These are phyloP conservation scores for Vinca minor DNA, from an alignment of 257 asterid genomes.

Conservation along the genomic window DNA sequence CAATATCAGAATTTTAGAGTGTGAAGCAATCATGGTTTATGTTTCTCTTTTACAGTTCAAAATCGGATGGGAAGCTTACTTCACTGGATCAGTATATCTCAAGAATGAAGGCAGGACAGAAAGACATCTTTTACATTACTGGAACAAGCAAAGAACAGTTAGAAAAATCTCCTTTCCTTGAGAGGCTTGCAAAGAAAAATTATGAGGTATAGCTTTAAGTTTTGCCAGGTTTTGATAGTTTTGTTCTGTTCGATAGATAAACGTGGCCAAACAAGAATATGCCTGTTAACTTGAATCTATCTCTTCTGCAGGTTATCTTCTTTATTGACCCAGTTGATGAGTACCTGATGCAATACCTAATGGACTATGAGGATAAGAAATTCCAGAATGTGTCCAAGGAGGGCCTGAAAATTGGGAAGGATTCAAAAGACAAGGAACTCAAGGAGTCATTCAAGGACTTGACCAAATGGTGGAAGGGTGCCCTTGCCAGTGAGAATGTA, in stretches of 20 bases:
- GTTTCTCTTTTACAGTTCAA: constrained; percentile 44
- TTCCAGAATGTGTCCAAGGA: constrained; percentile 92
- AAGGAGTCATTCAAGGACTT: constrained; percentile 73
- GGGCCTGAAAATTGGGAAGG: constrained; percentile 79
- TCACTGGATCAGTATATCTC: constrained; percentile 90
- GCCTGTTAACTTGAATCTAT: neutral
- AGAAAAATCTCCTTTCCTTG: constrained; percentile 97
- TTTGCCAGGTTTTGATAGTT: neutral
- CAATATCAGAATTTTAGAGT: neutral
- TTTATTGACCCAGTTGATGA: constrained; percentile 92
- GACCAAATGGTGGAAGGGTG: constrained; percentile 90
- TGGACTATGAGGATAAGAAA: constrained; percentile 87
- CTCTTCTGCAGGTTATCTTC: constrained; percentile 55
- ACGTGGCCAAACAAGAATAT: neutral
- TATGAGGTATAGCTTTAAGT: constrained; percentile 47
- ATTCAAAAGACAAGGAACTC: constrained; percentile 70
- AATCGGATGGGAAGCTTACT: constrained; percentile 82
- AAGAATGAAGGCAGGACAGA: constrained; percentile 89
- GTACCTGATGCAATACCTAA: constrained; percentile 84
- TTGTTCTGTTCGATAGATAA: neutral
- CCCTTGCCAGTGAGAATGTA: constrained; percentile 67
- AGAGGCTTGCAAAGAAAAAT: constrained; percentile 74
- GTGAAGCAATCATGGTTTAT: neutral
- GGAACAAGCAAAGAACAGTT: constrained; percentile 92
- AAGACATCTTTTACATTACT: constrained; percentile 88